Evolutionary conservation across 108 stramenopile species (phyloP).

Genomic region (Nitzschia inconspicua): DNA sequence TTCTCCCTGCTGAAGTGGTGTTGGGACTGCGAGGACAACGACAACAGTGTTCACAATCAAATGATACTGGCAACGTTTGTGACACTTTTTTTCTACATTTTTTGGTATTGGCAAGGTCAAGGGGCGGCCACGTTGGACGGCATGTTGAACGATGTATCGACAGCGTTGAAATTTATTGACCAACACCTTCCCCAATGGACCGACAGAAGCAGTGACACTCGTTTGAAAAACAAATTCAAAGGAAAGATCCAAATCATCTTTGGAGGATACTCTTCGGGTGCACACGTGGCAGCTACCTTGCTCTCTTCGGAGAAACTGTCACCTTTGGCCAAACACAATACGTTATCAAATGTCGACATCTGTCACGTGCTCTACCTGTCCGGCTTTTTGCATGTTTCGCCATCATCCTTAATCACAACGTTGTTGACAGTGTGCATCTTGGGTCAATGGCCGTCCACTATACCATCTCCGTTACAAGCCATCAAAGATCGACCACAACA

Average conservation of each 20-base stretch:
- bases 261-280: slow-evolving; percentile 68
- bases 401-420: slow-evolving; percentile 5
- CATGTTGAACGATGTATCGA: slow-evolving; percentile 60
- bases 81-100: neutral
- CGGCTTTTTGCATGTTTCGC: slow-evolving; percentile 6
- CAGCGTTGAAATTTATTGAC: slow-evolving; percentile 42
- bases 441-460: neutral
- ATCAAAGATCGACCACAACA: neutral
- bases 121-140: slow-evolving; percentile 46
- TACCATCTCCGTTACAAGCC: slow-evolving; percentile 47
- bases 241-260: slow-evolving; percentile 26
- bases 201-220: neutral
- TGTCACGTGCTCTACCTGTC: slow-evolving; percentile 11
- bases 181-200: slow-evolving; percentile 14
- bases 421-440: slow-evolving; percentile 1
- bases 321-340: neutral
- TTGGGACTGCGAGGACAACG: too few relatives aligned
- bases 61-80: too few relatives aligned
- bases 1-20: too few relatives aligned
- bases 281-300: slow-evolving; percentile 56
- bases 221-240: neutral
- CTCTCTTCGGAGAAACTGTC: neutral
- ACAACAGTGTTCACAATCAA: too few relatives aligned
- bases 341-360: neutral
- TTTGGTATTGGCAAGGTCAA: slow-evolving; percentile 5